Evolutionary conservation across 176 grass and related monocot genomes (phyloP).

Genomic region (maize (Zea mays)): DNA sequence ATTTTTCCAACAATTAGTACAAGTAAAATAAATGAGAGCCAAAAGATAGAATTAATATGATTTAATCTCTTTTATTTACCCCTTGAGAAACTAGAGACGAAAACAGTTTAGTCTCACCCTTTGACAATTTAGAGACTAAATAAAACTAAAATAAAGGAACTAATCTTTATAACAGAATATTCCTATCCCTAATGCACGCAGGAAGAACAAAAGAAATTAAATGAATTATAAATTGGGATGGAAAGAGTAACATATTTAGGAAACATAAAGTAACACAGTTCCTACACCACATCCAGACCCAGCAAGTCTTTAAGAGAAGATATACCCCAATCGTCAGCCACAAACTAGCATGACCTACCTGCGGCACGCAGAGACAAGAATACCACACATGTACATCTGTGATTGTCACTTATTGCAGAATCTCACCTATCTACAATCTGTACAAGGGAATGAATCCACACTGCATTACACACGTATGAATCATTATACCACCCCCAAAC

Average conservation of each 20-base stretch:
- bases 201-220: background rate
- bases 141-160: too few species aligned
- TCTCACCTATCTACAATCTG: slow-evolving; percentile 42
- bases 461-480: background rate
- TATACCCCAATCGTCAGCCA: background rate
- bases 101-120: too few species aligned
- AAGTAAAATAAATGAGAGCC: too few species aligned
- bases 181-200: background rate
- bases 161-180: too few species aligned
- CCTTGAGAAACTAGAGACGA: too few species aligned
- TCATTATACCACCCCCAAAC: slow-evolving; percentile 18
- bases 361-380: background rate
- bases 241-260: background rate
- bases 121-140: too few species aligned
- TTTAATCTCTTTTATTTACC: too few species aligned
- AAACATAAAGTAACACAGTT: background rate
- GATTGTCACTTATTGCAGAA: slow-evolving; percentile 22
- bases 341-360: background rate
- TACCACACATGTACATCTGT: background rate
- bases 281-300: background rate
- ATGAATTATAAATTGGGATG: too few species aligned
- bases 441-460: slow-evolving; percentile 36
- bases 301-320: background rate
- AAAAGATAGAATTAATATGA: too few species aligned
- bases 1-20: too few species aligned